Percentiles rank a stretch among this genome's conserved stretches.
These are phyloP conservation scores for Crithidia thermophila DNA, from an alignment of 208 protist species.

Conservation along the genomic window DNA sequence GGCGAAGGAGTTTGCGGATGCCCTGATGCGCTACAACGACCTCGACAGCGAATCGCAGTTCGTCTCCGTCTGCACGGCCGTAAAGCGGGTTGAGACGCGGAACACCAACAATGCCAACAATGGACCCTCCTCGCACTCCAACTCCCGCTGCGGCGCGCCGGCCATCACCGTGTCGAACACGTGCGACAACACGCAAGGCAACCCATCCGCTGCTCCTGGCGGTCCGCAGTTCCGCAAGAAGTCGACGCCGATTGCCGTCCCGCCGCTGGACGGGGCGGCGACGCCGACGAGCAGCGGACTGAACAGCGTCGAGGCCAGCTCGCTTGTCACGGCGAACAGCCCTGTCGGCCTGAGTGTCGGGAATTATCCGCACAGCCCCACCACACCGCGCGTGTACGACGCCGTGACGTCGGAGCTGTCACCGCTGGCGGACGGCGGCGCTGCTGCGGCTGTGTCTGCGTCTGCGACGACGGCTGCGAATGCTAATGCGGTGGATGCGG, in stretches of 20 bases:
- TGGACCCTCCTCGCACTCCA: not conserved
- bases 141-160: conserved; percentile 3
- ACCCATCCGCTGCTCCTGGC: not conserved
- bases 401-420: conserved; percentile 20
- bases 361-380: conserved; percentile 23
- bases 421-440: conserved; percentile 1
- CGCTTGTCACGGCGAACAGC: conserved; percentile 13
- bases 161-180: not conserved
- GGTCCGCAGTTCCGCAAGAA: not conserved
- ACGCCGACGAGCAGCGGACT: conserved; percentile 20
- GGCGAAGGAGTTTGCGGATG: conserved; percentile 86
- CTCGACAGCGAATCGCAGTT: conserved; percentile 72
- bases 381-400: conserved; percentile 11
- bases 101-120: no score
- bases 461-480: not conserved
- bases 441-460: not conserved
- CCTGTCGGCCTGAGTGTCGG: not conserved
- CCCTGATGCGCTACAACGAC: conserved; percentile 75
- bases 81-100: conserved; percentile 51
- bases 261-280: not conserved
- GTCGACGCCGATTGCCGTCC: conserved; percentile 11
- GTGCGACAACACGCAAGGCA: not conserved
- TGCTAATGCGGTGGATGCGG: no score
- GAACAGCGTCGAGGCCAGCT: conserved; percentile 9
- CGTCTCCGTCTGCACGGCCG: conserved; percentile 81